Base-by-base conservation (phyloP, 78 protist species). In the Emiliania huxleyi region DNA sequence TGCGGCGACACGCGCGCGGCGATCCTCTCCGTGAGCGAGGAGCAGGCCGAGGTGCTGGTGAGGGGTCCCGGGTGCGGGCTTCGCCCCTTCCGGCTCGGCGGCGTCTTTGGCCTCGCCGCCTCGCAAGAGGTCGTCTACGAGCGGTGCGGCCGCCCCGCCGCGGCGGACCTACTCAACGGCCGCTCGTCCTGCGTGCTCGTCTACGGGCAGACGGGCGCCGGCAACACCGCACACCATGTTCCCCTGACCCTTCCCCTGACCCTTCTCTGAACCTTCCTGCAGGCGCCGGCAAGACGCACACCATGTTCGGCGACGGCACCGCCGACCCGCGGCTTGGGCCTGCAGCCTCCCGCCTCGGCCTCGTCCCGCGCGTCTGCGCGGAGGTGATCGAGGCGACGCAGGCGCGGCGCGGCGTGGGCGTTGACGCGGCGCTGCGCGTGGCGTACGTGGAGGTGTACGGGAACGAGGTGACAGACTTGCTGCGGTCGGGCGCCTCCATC, bases 121-220 rank as follows among this genome's bases (percentile, higher is more conserved):
- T 11, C 62, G n/a, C 93, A 69, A 48, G 38, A 42, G 19, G 33
- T 0, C n/a, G 85, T 90, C 38, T 90, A 90, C 69, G 56, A 40
- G 38, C 12, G 26, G 15, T n/a, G 52, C 19, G 52, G 23, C 8
- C 85, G 87, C 26, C 43, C 11, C 1, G 43, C 49, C 43, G 93
- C 73, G 37, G 37, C 46, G 69, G 84, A 69, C 71, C 40, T 90
- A 33, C 62, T 42, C 43, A 69, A 77, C n/a, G 93, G 62, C 87
- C 45, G 18, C 22, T 18, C 84, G 0, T 49, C 38, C 89, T 81
- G 89, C 89, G 48, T 92, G 45, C 45, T 92, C 29, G 71, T 44
- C n/a, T 92, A 83, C 49, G 94, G 94, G 29, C 94, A 92, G 90
- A 92, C 94, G 0, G 90, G 90, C 1, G 73, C 91, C 40, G 56